Conservation (phyloP, 495 filamentous ascomycete species). For the Aspergillus hancockii region DNA sequence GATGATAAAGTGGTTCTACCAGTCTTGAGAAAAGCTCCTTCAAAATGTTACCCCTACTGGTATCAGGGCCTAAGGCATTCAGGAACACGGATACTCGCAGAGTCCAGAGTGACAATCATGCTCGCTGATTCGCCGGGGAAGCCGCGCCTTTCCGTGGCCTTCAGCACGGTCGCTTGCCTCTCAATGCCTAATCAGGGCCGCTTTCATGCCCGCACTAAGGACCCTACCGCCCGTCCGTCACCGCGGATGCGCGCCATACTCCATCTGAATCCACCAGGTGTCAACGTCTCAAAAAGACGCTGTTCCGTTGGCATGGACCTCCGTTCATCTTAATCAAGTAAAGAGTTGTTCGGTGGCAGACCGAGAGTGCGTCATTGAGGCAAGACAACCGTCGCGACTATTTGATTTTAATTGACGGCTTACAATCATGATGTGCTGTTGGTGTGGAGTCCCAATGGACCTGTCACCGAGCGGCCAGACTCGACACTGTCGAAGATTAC, state of each 20-base stretch:
- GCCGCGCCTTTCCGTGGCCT: slow-evolving; percentile 6
- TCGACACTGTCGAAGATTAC: slow-evolving; percentile 12
- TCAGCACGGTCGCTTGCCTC: slow-evolving; percentile 15
- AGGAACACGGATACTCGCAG: neutral
- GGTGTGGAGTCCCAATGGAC: slow-evolving; percentile 13
- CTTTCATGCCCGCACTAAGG: neutral
- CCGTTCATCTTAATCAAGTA: neutral
- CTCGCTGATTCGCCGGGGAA: slow-evolving; percentile 18
- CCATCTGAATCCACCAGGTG: slow-evolving; percentile 15
- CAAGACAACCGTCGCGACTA: slow-evolving; percentile 14
- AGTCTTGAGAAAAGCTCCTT: no score
- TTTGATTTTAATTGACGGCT: slow-evolving; percentile 7
- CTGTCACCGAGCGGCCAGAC: slow-evolving; percentile 12
- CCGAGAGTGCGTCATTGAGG: slow-evolving; percentile 6
- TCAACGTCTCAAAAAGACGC: slow-evolving; percentile 10
- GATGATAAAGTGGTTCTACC: neutral
- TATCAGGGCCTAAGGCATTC: neutral
- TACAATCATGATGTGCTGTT: slow-evolving; percentile 7
- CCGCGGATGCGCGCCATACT: slow-evolving; percentile 15
- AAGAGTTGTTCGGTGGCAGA: slow-evolving; percentile 6
- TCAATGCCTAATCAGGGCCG: neutral
- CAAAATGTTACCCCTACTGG: neutral
- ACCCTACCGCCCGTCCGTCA: slow-evolving; percentile 15
- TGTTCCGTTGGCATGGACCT: slow-evolving; percentile 11
- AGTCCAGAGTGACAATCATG: neutral